Percentiles rank a stretch among this genome's conserved stretches.
Conservation (phyloP, 176 grass and related monocot genomes). For the Paspalum vaginatum region DNA sequence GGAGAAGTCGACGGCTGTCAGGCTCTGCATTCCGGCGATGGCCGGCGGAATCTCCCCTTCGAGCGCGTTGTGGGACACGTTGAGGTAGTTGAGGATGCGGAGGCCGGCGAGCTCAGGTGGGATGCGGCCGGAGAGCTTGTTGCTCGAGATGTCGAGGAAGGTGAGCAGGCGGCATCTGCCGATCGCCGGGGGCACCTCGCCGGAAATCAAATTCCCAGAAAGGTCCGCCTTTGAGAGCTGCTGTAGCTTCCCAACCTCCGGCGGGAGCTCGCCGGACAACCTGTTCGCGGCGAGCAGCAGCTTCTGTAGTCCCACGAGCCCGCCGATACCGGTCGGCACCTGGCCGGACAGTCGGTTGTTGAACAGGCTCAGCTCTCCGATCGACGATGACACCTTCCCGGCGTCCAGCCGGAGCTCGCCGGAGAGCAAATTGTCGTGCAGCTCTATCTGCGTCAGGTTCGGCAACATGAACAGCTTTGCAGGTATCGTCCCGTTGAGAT, state of each 20-base stretch:
- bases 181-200: constrained; percentile 59
- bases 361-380: constrained; percentile 71
- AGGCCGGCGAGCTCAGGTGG: constrained; percentile 54
- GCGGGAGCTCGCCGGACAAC: constrained; percentile 60
- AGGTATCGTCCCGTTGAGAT: constrained; percentile 77
- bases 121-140: constrained; percentile 67
- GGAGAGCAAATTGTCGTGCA: constrained; percentile 81
- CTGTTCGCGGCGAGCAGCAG: constrained; percentile 64
- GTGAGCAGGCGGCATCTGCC: constrained; percentile 61
- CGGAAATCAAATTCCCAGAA: constrained; percentile 62
- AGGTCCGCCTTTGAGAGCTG: constrained; percentile 83
- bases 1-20: constrained; percentile 87
- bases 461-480: constrained; percentile 65
- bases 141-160: constrained; percentile 76
- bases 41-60: constrained; percentile 61
- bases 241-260: constrained; percentile 59
- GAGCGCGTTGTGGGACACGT: constrained; percentile 74
- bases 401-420: constrained; percentile 60
- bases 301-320: constrained; percentile 77
- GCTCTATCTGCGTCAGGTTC: constrained; percentile 84
- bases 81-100: constrained; percentile 89
- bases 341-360: constrained; percentile 68
- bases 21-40: constrained; percentile 87
- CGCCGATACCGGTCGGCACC: constrained; percentile 62
- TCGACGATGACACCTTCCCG: constrained; percentile 52